Evolutionary conservation across 495 filamentous ascomycete species (phyloP), one percentile per base, ranked within the genome.

Genomic region (Astrothelium macrocarpum): DNA sequence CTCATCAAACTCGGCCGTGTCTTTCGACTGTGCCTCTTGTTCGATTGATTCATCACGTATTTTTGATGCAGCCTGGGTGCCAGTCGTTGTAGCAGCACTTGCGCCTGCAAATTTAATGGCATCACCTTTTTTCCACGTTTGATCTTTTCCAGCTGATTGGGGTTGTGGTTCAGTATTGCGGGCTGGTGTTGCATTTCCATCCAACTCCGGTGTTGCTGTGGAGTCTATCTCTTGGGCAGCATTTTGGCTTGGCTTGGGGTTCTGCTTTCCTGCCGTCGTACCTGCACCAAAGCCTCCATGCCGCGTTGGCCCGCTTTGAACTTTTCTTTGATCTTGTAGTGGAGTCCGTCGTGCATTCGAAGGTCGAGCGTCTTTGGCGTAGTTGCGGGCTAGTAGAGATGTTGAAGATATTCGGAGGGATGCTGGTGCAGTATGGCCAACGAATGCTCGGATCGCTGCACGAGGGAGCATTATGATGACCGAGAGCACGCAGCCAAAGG

Each of bases 81-180:
- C 49, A 9, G 5, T 1, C 18, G 26, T 32, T 1, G 64, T 60
- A 4, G 59, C 49, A 12, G 62, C 66, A 18, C 43, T 59, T n/a
- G 61, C 59, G 14, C 46, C 66, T 1, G 25, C 64, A 32, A 70
- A 63, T 43, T 70, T 67, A 18, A 71, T 65, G 1, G 32, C 62
- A 63, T 66, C 67, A 46, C 61, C 16, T 23, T 65, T 58, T 60
- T 71, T 68, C 70, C 67, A 71, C 32, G 70, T 71, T 53, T 68
- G 53, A 36, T 70, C 67, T 32, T 67, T 61, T 1, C 58, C 28
- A 45, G 66, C 14, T 36, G 49, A 26, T 25, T 20, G 49, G 29
- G 49, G 11, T 56, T 26, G 9, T 16, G 49, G 25, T 29, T 9
- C 20, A 56, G 23, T 2, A 11, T 56, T 56, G 23, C 49, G 49